phyloP scores from a whole-genome alignment of 768 basidiomycete genomes.

The Suillus occidentalis region DNA sequence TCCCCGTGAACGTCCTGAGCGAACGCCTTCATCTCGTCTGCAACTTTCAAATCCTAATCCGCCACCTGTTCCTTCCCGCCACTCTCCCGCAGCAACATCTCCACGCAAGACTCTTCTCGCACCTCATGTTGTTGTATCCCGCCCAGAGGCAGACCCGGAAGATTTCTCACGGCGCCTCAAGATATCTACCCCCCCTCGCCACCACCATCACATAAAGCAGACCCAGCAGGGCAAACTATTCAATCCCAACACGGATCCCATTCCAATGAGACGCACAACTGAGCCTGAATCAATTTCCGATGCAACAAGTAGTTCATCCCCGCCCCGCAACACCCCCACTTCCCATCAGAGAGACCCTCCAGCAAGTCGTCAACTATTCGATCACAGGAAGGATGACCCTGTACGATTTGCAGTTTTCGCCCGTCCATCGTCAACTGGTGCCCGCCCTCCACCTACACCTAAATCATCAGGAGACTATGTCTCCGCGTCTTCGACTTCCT shows the following conservation, averaged over 20 bases:
- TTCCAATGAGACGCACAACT: conserved; percentile 57
- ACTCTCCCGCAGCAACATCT: conserved; percentile 19
- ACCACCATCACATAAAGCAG: conserved; percentile 36
- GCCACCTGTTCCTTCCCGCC: conserved; percentile 28
- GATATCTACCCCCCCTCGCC: conserved; percentile 55
- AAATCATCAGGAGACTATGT: conserved; percentile 69
- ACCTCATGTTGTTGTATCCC: conserved; percentile 37
- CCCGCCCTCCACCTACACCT: conserved; percentile 50
- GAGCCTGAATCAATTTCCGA: conserved; percentile 71
- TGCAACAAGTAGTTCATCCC: conserved; percentile 49
- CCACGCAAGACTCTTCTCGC: conserved; percentile 37
- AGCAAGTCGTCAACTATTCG: conserved; percentile 66
- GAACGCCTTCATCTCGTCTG: conserved; percentile 34
- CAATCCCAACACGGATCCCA: conserved; percentile 71
- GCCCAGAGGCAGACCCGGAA: conserved; percentile 60
- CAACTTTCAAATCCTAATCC: conserved; percentile 28
- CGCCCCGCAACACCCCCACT: conserved; percentile 29
- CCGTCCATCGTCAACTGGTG: conserved; percentile 39
- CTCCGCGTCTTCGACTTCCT: conserved; percentile 74
- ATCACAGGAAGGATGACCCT: conserved; percentile 90
- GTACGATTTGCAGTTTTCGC: conserved; percentile 70
- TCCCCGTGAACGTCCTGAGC: conserved; percentile 48
- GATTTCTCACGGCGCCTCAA: conserved; percentile 73
- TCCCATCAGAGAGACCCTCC: conserved; percentile 37
- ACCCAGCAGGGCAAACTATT: conserved; percentile 51